Base-by-base conservation (phyloP, 192 early-diverging fungal genomes). In the Mortierella claussenii region DNA sequence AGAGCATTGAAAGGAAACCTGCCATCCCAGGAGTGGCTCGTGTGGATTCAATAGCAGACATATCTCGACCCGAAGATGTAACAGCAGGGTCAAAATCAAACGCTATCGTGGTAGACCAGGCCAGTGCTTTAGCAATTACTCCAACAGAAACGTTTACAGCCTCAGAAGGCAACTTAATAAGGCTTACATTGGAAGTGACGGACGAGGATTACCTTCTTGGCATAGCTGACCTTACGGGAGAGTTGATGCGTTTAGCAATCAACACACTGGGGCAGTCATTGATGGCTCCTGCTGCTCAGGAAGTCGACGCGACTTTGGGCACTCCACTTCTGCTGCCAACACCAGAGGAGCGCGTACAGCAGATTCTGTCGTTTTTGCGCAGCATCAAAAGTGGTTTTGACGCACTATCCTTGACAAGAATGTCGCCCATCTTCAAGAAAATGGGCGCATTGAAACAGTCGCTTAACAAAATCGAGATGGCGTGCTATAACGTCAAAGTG, bases 141-240 rank as follows among this genome's bases (percentile, higher is more conserved):
- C 37, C 37, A 40, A 7, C 37, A 40, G 7, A 7, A 40, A 40
- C 64, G 3, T 36, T 51, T 26, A 15, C 15, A 11, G 11, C 53
- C 4, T 20, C 34, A 12, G 30, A 28, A 15, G 3, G 18, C 50
- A 32, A 52, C 8, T 31, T 44, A 30, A 33, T 26, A 20, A 6
- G 43, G 33, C 45, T 62, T 13, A 45, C 46, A 18, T 20, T 76
- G 3, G 73, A 67, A 20, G 53, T 87, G 10, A 73, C 84, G 12
- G 68, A 82, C 13, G 78, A 84, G 36, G 84, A 87, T 43, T 89
- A 87, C 56, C 15, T 89, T 21, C 56, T 85, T 4, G 88, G 88
- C 11, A 56, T 89, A 15, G 87, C 85, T 11, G 87, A 89, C 67
- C 81, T 89, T 30, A 87, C 85, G 10, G 88, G 88, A 45, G 87